Evolutionary conservation across 78 protist genomes (phyloP).

Genomic region (Dictyostelium intermedium): DNA sequence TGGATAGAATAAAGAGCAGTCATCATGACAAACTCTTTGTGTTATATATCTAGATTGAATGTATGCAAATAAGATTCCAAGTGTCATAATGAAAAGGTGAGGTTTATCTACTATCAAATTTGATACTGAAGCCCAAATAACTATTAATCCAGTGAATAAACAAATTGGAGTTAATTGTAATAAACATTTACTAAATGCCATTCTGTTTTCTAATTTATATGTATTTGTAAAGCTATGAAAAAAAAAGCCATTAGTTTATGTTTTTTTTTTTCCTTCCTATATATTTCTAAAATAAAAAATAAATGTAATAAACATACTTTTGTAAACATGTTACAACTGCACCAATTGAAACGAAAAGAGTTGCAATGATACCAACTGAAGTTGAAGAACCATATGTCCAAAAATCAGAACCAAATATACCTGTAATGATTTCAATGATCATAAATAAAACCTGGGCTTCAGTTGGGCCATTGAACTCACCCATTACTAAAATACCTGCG

Average conservation of each 20-base stretch:
- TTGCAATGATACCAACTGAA: slow-evolving; percentile 14
- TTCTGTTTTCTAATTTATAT: slow-evolving; percentile 47
- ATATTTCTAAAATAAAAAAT: background rate
- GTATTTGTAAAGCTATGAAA: slow-evolving; percentile 42
- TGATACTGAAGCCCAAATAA: slow-evolving; percentile 49
- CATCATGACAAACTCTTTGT: slow-evolving; percentile 78
- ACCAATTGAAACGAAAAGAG: slow-evolving; percentile 9
- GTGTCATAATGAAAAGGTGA: slow-evolving; percentile 59
- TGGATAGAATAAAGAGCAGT: slow-evolving; percentile 31
- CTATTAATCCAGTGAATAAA: slow-evolving; percentile 31
- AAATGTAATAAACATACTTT: slow-evolving; percentile 49
- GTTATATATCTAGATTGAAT: slow-evolving; percentile 73
- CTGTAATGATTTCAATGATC: slow-evolving; percentile 65
- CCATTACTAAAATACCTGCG: slow-evolving; percentile 78
- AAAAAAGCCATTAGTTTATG: background rate
- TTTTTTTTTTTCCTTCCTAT: background rate
- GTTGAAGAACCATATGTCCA: slow-evolving; percentile 41
- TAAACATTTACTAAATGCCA: slow-evolving; percentile 42
- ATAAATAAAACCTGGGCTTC: slow-evolving; percentile 75
- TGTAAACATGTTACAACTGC: slow-evolving; percentile 32
- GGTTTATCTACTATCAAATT: background rate
- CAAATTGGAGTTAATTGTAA: slow-evolving; percentile 46
- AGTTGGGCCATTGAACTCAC: slow-evolving; percentile 83
- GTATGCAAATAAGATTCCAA: slow-evolving; percentile 50
- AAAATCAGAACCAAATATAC: slow-evolving; percentile 55